Evolutionary conservation across 2,329 filamentous ascomycete species (phyloP), one percentile per base, ranked within the genome.

Genomic region (Monilinia polystroma): DNA sequence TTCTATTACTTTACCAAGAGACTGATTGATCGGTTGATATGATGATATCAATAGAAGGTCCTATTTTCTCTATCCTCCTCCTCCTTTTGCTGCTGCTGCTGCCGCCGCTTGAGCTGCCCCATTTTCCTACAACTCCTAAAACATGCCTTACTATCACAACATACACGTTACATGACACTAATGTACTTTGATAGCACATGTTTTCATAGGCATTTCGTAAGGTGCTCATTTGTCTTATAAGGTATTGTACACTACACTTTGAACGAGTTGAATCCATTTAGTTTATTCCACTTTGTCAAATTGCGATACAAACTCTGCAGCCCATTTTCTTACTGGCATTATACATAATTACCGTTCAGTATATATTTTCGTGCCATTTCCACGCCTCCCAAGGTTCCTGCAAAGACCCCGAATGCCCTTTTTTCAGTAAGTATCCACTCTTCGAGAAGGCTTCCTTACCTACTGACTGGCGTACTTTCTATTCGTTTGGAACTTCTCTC

Each of bases 101-200:
- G 6, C 56, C 45, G 11, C 43, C 20, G 29, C 41, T 14, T 59
- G 29, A 59, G 11, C 20, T 49, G 43, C 43, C 49, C 43, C 43
- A 38, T 49, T 35, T 23, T 59, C 45, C 12, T 59, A 59, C 57
- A 35, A 26, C 16, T 23, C 45, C 45, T 49, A 26, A 59, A 59
- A 49, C 43, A 59, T 35, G 29, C 57, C 57, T 49, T 29, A 35
- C 29, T 35, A 23, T 26, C 57, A 59, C 57, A 59, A 23, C 57
- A 59, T 59, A 18, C 49, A 59, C 43, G 49, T 59, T 23, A 59
- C 57, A 59, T 59, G 57, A n/a, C 26, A 59, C 57, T 59, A 47
- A 49, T 59, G 43, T 59, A 59, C 57, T 35, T 49, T 41, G 23
- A 49, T 43, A 59, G 26, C 26, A 59, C 32, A n/a, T 35, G 47